A percentile compares a stretch with the other conserved stretches of the same genome.
Conservation (phyloP, 768 basidiomycete species). For the Psilocybe subaeruginosa region DNA sequence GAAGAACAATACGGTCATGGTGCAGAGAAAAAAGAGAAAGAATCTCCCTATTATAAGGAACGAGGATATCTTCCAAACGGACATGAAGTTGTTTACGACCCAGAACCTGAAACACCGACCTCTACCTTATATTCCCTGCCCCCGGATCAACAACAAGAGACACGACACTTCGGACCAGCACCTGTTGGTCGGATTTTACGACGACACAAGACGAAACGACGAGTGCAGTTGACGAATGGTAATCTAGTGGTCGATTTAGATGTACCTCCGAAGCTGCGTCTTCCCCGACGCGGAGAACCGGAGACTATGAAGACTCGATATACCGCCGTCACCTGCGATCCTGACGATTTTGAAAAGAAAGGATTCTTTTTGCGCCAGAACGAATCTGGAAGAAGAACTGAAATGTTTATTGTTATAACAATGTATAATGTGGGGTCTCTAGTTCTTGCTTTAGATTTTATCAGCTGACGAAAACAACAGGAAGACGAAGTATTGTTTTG, state of each 20-base stretch:
- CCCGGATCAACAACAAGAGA: constrained; percentile 60
- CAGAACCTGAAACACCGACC: constrained; percentile 44
- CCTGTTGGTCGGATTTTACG: constrained; percentile 79
- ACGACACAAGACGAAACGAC: constrained; percentile 75
- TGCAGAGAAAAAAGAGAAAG: constrained; percentile 39
- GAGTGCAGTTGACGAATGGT: constrained; percentile 83
- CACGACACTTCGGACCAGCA: constrained; percentile 87
- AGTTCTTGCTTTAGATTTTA: not conserved
- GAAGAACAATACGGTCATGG: constrained; percentile 30
- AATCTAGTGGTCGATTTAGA: constrained; percentile 85
- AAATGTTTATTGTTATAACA: constrained; percentile 92
- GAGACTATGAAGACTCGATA: constrained; percentile 79
- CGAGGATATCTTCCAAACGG: constrained; percentile 29
- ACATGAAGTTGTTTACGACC: constrained; percentile 41
- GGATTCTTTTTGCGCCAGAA: constrained; percentile 88
- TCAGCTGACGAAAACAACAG: constrained; percentile 35
- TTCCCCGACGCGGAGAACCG: constrained; percentile 69
- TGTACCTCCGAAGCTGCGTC: constrained; percentile 82
- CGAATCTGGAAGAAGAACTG: constrained; percentile 77
- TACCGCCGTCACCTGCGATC: constrained; percentile 93
- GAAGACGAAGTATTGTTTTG: constrained; percentile 92
- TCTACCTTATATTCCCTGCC: constrained; percentile 41
- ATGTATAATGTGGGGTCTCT: constrained; percentile 82
- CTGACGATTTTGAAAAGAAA: constrained; percentile 85
- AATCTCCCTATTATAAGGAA: constrained; percentile 27